Percentiles rank a stretch among this genome's conserved stretches.
phyloP scores from a whole-genome alignment of 768 basidiomycete species.

The Calocera viscosa region DNA sequence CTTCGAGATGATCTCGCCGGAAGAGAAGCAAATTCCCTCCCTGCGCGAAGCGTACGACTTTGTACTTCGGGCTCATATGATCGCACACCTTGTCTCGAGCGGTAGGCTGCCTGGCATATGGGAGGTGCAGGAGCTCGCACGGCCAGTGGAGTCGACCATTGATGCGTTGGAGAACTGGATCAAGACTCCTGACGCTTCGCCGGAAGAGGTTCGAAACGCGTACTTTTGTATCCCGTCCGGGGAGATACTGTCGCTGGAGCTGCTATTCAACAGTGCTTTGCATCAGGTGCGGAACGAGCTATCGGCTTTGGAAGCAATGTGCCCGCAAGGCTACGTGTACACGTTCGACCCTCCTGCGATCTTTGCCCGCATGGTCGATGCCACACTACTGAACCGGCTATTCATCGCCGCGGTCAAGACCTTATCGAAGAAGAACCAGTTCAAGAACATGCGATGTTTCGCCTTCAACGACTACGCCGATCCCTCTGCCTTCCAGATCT shows the following conservation, averaged over 20 bases:
- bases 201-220: not conserved
- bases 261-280: constrained; percentile 10
- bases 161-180: not conserved
- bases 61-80: not conserved
- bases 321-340: constrained; percentile 17
- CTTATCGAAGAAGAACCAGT: not conserved
- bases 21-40: not conserved
- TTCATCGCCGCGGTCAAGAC: not conserved
- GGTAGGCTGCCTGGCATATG: not conserved
- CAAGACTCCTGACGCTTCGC: not conserved
- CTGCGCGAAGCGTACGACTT: constrained; percentile 9
- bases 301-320: constrained; percentile 10
- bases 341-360: constrained; percentile 19
- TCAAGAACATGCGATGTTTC: constrained; percentile 14
- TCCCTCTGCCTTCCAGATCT: not conserved
- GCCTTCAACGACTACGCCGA: constrained; percentile 17
- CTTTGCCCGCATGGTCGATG: constrained; percentile 15
- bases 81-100: constrained; percentile 10
- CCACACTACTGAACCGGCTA: constrained; percentile 13
- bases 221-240: constrained; percentile 4
- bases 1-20: not conserved
- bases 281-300: constrained; percentile 17
- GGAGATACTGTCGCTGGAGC: constrained; percentile 15
- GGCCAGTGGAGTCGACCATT: not conserved
- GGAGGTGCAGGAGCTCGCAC: not conserved